Percentiles rank a stretch among this genome's conserved stretches.
phyloP scores from a whole-genome alignment of 768 basidiomycete species.

The Austroboletus eburneus region DNA sequence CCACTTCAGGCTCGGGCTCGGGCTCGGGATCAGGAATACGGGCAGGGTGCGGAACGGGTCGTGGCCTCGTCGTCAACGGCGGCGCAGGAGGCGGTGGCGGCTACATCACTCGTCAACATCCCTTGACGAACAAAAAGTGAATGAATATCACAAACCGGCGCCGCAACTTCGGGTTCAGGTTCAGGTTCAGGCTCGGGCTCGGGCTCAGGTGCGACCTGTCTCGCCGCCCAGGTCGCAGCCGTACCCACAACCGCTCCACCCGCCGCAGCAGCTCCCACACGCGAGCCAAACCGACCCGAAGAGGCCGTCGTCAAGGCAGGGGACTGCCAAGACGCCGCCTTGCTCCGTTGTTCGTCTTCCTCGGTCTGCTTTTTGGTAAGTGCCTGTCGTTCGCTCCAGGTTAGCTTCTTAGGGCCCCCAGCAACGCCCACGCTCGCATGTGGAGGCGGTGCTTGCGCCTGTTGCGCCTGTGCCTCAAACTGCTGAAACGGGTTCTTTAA shows the following conservation, averaged over 20 bases:
- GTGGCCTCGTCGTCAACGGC: too few species aligned
- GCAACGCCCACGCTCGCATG: slow-evolving; percentile 11
- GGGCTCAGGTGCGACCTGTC: too few species aligned
- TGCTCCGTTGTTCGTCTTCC: slow-evolving; percentile 70
- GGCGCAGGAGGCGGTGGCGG: too few species aligned
- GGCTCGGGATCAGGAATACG: slow-evolving; percentile 17
- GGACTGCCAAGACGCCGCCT: slow-evolving; percentile 45
- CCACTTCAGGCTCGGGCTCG: slow-evolving; percentile 27
- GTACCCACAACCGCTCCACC: too few species aligned
- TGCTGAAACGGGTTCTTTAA: slow-evolving; percentile 79
- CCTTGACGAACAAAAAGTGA: too few species aligned
- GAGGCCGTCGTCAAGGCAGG: slow-evolving; percentile 37
- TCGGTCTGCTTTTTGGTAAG: slow-evolving; percentile 83
- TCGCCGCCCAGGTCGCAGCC: too few species aligned
- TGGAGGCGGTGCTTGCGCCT: slow-evolving; percentile 22
- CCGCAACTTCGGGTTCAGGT: slow-evolving; percentile 30
- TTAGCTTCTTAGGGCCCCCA: slow-evolving; percentile 68
- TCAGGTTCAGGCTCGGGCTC: slow-evolving; percentile 24
- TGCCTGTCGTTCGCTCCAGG: slow-evolving; percentile 93
- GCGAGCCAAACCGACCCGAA: slow-evolving; percentile 35
- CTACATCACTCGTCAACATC: too few species aligned
- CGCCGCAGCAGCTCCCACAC: slow-evolving; percentile 21
- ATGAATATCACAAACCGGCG: background rate
- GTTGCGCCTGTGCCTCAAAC: slow-evolving; percentile 49
- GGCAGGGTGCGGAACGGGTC: too few species aligned